phyloP scores from a whole-genome alignment of 1,284 basidiomycete species.

The Fomitiporia mediterranea region DNA sequence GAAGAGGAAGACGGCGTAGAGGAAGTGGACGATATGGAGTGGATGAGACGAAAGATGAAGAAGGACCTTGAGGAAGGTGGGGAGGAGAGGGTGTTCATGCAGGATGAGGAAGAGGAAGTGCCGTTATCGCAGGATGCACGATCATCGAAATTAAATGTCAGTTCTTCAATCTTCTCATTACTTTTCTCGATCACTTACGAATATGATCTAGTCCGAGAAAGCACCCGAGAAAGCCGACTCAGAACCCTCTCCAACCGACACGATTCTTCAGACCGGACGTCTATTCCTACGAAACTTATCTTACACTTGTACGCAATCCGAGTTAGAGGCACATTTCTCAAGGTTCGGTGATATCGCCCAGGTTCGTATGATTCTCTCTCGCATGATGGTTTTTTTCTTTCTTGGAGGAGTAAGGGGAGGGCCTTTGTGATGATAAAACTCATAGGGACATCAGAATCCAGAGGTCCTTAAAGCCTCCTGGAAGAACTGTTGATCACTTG shows the following conservation, averaged over 20 bases:
- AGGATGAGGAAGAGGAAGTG: constrained; percentile 38
- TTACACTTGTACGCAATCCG: constrained; percentile 75
- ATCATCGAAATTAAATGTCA: constrained; percentile 7
- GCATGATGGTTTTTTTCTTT: not conserved
- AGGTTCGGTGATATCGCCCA: constrained; percentile 72
- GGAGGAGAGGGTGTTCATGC: constrained; percentile 50
- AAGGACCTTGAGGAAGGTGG: constrained; percentile 35
- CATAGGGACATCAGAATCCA: constrained; percentile 60
- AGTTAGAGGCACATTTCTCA: constrained; percentile 66
- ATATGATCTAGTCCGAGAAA: not conserved
- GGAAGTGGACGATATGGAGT: constrained; percentile 60
- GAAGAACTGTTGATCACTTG: constrained; percentile 57
- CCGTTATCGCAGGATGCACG: not conserved
- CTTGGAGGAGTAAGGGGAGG: not conserved
- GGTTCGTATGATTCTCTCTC: constrained; percentile 39
- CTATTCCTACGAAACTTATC: constrained; percentile 91
- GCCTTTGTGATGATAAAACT: constrained; percentile 41
- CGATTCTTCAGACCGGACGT: constrained; percentile 75
- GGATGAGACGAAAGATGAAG: constrained; percentile 67
- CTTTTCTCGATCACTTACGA: not conserved
- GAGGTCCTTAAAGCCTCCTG: constrained; percentile 24
- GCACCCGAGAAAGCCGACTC: constrained; percentile 23
- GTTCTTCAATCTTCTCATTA: not conserved
- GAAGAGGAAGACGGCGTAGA: constrained; percentile 24
- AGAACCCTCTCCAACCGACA: constrained; percentile 47